These are phyloP conservation scores for Phytomonas francai DNA, from an alignment of 208 protist genomes.

Conservation along the genomic window DNA sequence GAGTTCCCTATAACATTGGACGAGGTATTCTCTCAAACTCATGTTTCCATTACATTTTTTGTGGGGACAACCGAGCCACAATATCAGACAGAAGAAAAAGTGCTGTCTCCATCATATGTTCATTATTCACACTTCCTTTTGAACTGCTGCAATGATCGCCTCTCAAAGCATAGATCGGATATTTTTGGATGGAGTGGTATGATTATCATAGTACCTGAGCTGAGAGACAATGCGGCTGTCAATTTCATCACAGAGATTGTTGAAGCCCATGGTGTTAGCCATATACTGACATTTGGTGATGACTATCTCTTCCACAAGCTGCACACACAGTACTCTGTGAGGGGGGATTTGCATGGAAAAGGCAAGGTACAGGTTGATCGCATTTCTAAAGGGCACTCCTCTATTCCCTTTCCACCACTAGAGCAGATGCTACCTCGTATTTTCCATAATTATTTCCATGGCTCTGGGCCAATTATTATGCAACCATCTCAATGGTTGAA, in stretches of 20 bases:
- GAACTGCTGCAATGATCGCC: slow-evolving; percentile 22
- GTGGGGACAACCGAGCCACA: slow-evolving; percentile 59
- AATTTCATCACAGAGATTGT: slow-evolving; percentile 63
- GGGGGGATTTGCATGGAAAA: neutral
- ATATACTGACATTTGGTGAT: slow-evolving; percentile 66
- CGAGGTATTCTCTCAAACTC: slow-evolving; percentile 39
- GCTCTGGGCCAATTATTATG: slow-evolving; percentile 43
- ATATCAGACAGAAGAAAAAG: slow-evolving; percentile 21
- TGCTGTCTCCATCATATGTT: slow-evolving; percentile 48
- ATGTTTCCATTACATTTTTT: slow-evolving; percentile 66
- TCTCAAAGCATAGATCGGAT: slow-evolving; percentile 37
- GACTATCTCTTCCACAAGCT: slow-evolving; percentile 71
- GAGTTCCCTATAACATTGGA: slow-evolving; percentile 69
- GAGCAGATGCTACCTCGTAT: slow-evolving; percentile 22
- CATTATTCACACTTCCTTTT: slow-evolving; percentile 41
- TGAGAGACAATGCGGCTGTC: slow-evolving; percentile 45
- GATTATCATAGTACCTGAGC: slow-evolving; percentile 56
- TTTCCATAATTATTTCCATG: slow-evolving; percentile 69
- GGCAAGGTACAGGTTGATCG: slow-evolving; percentile 39
- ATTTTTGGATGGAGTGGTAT: slow-evolving; percentile 64
- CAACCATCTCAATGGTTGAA: slow-evolving; percentile 60
- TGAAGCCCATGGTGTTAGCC: slow-evolving; percentile 45
- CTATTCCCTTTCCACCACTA: slow-evolving; percentile 19
- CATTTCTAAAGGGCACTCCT: slow-evolving; percentile 39
- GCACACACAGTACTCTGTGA: slow-evolving; percentile 11